phyloP scores from a whole-genome alignment of 306 rosid genomes.

The Sindora glabra region DNA sequence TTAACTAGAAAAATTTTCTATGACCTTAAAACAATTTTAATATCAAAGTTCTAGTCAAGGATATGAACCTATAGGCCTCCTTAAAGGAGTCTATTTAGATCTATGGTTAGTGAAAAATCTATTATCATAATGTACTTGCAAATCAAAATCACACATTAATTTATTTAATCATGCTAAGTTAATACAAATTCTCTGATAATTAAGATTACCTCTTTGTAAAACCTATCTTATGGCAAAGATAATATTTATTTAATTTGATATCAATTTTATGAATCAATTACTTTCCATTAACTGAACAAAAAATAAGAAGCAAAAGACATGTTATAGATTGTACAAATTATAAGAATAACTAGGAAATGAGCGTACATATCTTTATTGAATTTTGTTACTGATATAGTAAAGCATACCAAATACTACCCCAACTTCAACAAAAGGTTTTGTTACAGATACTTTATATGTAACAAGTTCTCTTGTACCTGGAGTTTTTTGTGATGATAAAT shows the following conservation, averaged over 20 bases:
- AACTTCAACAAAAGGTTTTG: constrained; percentile 43
- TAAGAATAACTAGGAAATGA: too few species aligned
- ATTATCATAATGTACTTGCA: constrained; percentile 57
- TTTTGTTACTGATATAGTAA: too few species aligned
- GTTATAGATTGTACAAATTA: not conserved
- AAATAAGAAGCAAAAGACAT: not conserved
- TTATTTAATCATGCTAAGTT: not conserved
- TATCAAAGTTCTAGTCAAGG: too few species aligned
- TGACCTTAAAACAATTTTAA: too few species aligned
- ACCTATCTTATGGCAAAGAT: constrained; percentile 57
- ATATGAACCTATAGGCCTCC: constrained; percentile 60
- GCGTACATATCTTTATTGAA: too few species aligned
- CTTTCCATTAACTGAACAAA: constrained; percentile 59
- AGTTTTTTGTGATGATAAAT: constrained; percentile 38
- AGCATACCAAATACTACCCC: constrained; percentile 69
- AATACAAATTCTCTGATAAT: not conserved
- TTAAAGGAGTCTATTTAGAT: constrained; percentile 35
- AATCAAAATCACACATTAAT: not conserved
- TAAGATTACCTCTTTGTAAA: constrained; percentile 49
- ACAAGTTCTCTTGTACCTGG: constrained; percentile 55
- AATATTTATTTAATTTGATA: constrained; percentile 39
- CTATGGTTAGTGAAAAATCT: constrained; percentile 64
- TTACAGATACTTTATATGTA: constrained; percentile 37
- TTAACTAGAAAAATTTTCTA: too few species aligned
- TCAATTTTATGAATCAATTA: constrained; percentile 49